Evolutionary conservation across 495 filamentous ascomycete species (phyloP), one percentile per base, ranked within the genome.

Genomic region (Xylaria curta): DNA sequence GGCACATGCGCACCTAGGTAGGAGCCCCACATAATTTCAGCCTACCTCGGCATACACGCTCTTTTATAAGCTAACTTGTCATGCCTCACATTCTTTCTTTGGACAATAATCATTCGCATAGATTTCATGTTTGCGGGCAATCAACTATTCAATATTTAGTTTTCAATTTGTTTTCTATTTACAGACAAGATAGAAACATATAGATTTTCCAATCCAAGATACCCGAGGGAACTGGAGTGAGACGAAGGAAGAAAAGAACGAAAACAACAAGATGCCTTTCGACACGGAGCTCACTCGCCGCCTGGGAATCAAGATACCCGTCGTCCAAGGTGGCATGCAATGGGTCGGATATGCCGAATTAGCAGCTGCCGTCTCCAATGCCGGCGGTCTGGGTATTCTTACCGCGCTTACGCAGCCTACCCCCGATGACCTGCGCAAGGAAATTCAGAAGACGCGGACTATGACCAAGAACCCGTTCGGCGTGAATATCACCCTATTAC

Each of bases 321-420:
- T 99, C n/a, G 93, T 99, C 58, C 96, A 99, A 86, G 96, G 96
- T 79, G 96, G 96, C 68, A 98, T 97, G 94, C 94, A 82, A 79
- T 77, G 81, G 76, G 81, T 91, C 58, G 92, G 93, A 77, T 94
- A 94, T 79, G 95, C 95, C 59, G 95, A 97, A 82, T 88, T 99
- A 78, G 95, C 94, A 69, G 89, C 92, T 74, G 96, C 96, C 56
- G 96, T 99, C 72, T 95, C 82, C 82, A 99, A 97, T 79, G 96
- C 96, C 15, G 96, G 96, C 66, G 96, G 95, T 47, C 87, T 99
- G 69, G 96, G 96, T 79, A 91, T 99, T 73, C 90, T 94, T 72
- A 99, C 96, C 33, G 96, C 95, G 31, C 92, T 98, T 76, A 99
- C 96, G 24, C 96, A 94, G 88, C 94, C 95, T 64, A 92, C 91